phyloP scores from a whole-genome alignment of 768 basidiomycete species.

The Brasilioporus rufonigricans region DNA sequence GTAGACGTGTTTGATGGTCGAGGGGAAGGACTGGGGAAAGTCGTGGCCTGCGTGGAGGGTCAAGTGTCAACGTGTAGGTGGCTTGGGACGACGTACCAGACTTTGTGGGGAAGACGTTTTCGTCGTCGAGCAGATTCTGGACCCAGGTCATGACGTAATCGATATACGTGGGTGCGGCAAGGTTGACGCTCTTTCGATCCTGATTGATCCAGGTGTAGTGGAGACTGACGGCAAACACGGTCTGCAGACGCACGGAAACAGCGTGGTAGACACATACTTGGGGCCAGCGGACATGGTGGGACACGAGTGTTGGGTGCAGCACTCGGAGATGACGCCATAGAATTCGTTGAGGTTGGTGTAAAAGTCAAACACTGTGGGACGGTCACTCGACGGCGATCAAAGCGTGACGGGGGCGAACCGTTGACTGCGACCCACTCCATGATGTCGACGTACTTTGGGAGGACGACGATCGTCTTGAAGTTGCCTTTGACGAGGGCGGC shows the following conservation, averaged over 20 bases:
- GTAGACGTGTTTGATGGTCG: conserved; percentile 90
- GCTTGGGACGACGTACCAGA: conserved; percentile 55
- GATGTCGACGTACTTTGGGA: conserved; percentile 92
- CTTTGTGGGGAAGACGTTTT: conserved; percentile 92
- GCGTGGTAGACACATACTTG: conserved; percentile 49
- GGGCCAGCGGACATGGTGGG: conserved; percentile 90
- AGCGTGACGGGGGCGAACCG: conserved; percentile 42
- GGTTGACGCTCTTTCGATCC: conserved; percentile 79
- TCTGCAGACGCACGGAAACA: background rate
- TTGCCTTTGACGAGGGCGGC: conserved; percentile 96
- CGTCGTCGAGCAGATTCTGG: conserved; percentile 92
- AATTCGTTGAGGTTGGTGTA: conserved; percentile 97
- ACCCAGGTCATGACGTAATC: conserved; percentile 98
- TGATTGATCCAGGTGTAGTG: conserved; percentile 96
- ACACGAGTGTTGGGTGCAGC: conserved; percentile 87
- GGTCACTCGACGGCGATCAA: background rate
- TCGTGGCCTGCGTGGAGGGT: conserved; percentile 58
- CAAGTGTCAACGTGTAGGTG: background rate
- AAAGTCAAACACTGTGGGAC: conserved; percentile 82
- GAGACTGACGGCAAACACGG: conserved; percentile 45
- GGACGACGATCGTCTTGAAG: conserved; percentile 96
- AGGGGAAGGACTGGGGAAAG: conserved; percentile 86
- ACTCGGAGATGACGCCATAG: conserved; percentile 91
- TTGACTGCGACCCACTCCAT: conserved; percentile 98
- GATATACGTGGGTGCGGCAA: conserved; percentile 94